Base-by-base conservation (phyloP, 495 filamentous ascomycete species). In the Apodospora peruviana region DNA sequence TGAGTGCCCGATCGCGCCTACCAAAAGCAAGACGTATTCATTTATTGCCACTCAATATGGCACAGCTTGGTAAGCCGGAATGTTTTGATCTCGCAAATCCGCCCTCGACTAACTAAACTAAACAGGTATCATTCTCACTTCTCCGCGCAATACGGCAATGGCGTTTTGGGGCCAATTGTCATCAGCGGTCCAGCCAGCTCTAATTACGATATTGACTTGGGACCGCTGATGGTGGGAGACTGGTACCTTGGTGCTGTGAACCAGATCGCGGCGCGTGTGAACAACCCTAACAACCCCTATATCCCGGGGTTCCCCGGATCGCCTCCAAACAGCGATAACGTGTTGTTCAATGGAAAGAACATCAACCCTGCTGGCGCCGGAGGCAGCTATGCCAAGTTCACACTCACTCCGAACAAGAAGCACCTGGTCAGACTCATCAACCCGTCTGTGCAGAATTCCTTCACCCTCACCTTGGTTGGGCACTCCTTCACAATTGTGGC, bases 381-480 rank as follows among this genome's bases (percentile, higher is more conserved):
- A 1, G 58, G 61, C 2, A 58, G 56, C 21, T 57, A 52, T 22
- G 55, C 64, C 43, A 51, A 66, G 40, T 53, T 64, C 3, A 57
- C 56, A 4, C 71, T 78, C 43, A 61, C 47, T 1, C 38, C 57
- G 3, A 70, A 65, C 17, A 70, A 66, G 54, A 70, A 63, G 9
- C 74, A 81, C 45, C 70, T 68, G 7, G 48, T 83, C 4, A 60
- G 79, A 11, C 52, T 86, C 4, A 67, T 84, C 47, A 83, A 83
- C 55, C 66, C 64, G 8, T 73, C 70, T 2, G 61, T 75, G 7
- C 72, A 80, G 37, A 70, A 63, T 17, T 56, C 72, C 19, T 73
- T 66, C 46, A 68, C 70, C 10, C 77, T 79, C 10, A 55, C 56
- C 4, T 73, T 81, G 38, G 77, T 80, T 27, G 66, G 62, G 17